Conservation (phyloP, 2,329 filamentous ascomycete genomes). For the Monilinia fructigena region DNA sequence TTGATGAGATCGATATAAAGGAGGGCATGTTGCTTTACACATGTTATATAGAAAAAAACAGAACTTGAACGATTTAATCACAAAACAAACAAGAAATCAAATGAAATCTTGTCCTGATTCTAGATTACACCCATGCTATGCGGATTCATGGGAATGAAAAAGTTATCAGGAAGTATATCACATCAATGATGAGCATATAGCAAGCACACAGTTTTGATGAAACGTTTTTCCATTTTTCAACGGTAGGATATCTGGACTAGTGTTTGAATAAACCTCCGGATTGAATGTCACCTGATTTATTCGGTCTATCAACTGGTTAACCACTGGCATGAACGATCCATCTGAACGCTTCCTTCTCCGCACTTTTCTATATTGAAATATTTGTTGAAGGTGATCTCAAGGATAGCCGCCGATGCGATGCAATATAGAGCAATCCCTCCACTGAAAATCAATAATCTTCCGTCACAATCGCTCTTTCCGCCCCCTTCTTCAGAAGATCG, state of each 20-base stretch:
- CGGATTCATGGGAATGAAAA: background rate
- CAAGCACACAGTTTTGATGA: background rate
- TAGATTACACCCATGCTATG: background rate
- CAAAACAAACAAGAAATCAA: background rate
- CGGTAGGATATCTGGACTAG: slow-evolving; percentile 14
- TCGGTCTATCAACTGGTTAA: slow-evolving; percentile 5
- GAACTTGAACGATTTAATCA: background rate
- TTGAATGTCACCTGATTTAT: background rate
- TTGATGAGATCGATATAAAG: background rate
- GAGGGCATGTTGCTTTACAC: background rate
- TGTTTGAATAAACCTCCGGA: slow-evolving; percentile 5
- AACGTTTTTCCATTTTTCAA: background rate
- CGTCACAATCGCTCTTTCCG: background rate
- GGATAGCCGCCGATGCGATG: slow-evolving; percentile 8
- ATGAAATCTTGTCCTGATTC: background rate
- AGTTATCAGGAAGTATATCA: background rate
- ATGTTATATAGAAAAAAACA: background rate
- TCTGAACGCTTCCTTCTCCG: background rate
- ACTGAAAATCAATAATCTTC: background rate
- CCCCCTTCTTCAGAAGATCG: background rate
- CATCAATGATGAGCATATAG: background rate
- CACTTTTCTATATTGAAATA: slow-evolving; percentile 6
- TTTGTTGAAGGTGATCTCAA: slow-evolving; percentile 18
- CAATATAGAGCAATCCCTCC: background rate
- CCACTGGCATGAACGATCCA: background rate